phyloP scores from a whole-genome alignment of 768 basidiomycete genomes.

The Termitomyces sp. region DNA sequence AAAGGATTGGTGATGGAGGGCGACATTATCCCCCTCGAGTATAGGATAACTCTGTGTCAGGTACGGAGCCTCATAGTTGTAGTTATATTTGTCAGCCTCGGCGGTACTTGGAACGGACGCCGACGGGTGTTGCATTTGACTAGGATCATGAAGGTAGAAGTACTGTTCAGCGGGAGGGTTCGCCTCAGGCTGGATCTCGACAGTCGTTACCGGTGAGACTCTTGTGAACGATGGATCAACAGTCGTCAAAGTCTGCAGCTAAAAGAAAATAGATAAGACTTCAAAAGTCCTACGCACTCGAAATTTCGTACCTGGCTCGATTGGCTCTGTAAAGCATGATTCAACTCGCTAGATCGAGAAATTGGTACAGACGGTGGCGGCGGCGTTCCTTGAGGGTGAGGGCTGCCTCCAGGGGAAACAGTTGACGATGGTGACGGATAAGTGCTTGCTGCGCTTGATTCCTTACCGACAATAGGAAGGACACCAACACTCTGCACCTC shows the following conservation, averaged over 20 bases:
- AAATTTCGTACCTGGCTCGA: slow-evolving; percentile 17
- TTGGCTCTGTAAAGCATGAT: slow-evolving; percentile 27
- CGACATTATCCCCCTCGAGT: slow-evolving; percentile 10
- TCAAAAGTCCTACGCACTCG: not conserved
- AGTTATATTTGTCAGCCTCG: slow-evolving; percentile 14
- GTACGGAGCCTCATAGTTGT: slow-evolving; percentile 8
- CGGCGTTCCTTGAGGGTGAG: slow-evolving; percentile 15
- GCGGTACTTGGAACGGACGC: not conserved
- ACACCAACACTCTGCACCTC: slow-evolving; percentile 12
- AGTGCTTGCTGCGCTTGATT: slow-evolving; percentile 3
- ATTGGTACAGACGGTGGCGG: slow-evolving; percentile 17
- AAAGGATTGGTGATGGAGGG: slow-evolving; percentile 11
- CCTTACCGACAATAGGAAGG: slow-evolving; percentile 5
- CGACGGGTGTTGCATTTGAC: slow-evolving; percentile 5
- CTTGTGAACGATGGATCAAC: slow-evolving; percentile 1
- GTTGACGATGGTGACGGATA: slow-evolving; percentile 41
- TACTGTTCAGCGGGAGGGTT: slow-evolving; percentile 9
- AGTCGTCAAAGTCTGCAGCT: not conserved
- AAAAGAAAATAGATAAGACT: not conserved
- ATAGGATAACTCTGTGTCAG: slow-evolving; percentile 13
- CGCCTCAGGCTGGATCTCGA: slow-evolving; percentile 1
- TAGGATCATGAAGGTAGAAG: slow-evolving; percentile 9
- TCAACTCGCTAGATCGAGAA: slow-evolving; percentile 29
- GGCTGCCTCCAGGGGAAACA: slow-evolving; percentile 32
- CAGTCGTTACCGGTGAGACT: not conserved